Evolutionary conservation across 192 early-diverging fungal genomes (phyloP).

Genomic region (Spizellomyces sp.): DNA sequence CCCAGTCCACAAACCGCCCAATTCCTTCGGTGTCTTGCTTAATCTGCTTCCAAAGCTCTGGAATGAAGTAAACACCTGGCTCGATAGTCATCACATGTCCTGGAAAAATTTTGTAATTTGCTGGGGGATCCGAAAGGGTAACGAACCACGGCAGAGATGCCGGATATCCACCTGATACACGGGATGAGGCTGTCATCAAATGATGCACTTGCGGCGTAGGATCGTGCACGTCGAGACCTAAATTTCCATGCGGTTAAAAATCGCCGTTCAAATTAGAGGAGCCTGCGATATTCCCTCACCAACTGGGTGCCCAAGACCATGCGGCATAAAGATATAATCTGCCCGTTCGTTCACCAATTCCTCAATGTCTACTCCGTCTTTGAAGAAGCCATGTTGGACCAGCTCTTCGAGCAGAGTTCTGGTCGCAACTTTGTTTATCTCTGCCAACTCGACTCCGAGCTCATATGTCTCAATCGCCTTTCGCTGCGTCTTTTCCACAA

Average conservation of each 20-base stretch:
- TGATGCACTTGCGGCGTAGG: conserved; percentile 47
- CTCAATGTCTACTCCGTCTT: conserved; percentile 25
- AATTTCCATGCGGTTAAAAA: not conserved
- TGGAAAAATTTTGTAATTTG: conserved; percentile 54
- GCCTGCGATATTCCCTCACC: conserved; percentile 15
- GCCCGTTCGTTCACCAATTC: conserved; percentile 61
- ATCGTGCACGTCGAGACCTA: conserved; percentile 91
- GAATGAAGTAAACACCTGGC: conserved; percentile 93
- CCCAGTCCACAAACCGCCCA: conserved; percentile 46
- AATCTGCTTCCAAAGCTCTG: conserved; percentile 54
- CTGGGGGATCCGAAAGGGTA: conserved; percentile 19
- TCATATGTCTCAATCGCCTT: conserved; percentile 58
- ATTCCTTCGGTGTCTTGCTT: conserved; percentile 15
- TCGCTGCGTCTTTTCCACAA: conserved; percentile 77
- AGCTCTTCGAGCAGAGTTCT: conserved; percentile 58
- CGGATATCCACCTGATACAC: not conserved
- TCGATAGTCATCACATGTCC: conserved; percentile 88
- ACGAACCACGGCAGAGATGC: not conserved
- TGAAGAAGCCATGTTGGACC: conserved; percentile 23
- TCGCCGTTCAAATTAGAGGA: not conserved
- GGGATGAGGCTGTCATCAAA: no score
- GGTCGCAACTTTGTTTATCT: conserved; percentile 60
- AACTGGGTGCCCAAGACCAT: conserved; percentile 81
- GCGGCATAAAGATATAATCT: conserved; percentile 80
- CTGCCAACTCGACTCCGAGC: conserved; percentile 63